These are phyloP conservation scores for Colletotrichum noveboracense DNA, from an alignment of 2,329 filamentous ascomycete species.

Conservation along the genomic window DNA sequence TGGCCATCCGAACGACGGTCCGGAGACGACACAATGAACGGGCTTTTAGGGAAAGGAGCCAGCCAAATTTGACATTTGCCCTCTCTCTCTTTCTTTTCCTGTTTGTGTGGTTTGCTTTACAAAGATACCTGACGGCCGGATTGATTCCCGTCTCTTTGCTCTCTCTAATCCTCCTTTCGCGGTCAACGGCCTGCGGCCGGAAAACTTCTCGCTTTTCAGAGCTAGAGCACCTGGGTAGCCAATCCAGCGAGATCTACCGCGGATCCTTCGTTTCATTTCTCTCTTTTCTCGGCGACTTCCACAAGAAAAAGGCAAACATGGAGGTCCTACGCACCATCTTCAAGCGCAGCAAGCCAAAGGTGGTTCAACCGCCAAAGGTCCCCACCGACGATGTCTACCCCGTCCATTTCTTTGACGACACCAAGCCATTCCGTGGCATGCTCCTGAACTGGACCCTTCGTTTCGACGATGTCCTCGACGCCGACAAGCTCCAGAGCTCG, in stretches of 20 bases:
- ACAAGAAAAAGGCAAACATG: not conserved
- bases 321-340: conserved; percentile 1
- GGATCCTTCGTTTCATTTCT: not conserved
- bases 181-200: not conserved
- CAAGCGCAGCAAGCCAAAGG: not conserved
- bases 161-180: not conserved
- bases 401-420: conserved; percentile 36
- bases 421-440: conserved; percentile 26
- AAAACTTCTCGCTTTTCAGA: conserved; percentile 6
- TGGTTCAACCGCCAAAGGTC: conserved; percentile 5
- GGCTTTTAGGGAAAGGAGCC: not conserved
- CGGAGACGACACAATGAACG: not conserved
- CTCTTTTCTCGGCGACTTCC: not conserved
- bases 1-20: not conserved
- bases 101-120: not conserved
- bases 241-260: not conserved
- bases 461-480: conserved; percentile 53
- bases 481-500: conserved; percentile 37
- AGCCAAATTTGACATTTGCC: not conserved
- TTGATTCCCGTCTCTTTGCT: not conserved
- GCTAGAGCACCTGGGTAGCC: conserved; percentile 6
- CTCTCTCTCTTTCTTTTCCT: not conserved
- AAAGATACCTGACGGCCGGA: conserved; percentile 2
- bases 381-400: conserved; percentile 33
- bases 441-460: conserved; percentile 38